These are phyloP conservation scores for Tetrapisispora iriomotensis DNA, from an alignment of 805 yeast species.

Conservation along the genomic window DNA sequence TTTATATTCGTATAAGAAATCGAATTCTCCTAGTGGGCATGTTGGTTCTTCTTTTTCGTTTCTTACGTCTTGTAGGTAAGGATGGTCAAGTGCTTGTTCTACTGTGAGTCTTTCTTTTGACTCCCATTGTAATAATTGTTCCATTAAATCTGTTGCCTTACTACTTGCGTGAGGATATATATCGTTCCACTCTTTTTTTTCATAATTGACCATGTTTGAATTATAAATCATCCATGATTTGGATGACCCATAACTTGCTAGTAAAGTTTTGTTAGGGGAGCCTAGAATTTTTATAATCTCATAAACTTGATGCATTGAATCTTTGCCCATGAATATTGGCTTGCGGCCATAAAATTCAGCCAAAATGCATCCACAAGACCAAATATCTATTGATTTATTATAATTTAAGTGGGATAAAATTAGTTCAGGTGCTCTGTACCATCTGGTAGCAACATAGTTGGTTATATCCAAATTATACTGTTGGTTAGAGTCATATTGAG, in stretches of 20 bases:
- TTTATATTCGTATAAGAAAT: constrained; percentile 54
- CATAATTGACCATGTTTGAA: constrained; percentile 29
- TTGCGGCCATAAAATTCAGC: constrained; percentile 75
- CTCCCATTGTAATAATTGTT: constrained; percentile 55
- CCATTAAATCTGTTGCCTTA: constrained; percentile 44
- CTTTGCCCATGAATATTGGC: constrained; percentile 72
- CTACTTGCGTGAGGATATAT: constrained; percentile 55
- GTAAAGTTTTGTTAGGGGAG: constrained; percentile 44
- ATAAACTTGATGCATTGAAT: constrained; percentile 58
- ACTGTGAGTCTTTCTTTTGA: constrained; percentile 45
- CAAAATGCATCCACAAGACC: constrained; percentile 90
- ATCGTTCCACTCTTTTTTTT: constrained; percentile 37
- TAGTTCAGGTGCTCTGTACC: constrained; percentile 94
- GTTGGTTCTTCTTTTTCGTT: constrained; percentile 46
- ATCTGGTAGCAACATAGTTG: constrained; percentile 84
- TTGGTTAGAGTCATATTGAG: neutral
- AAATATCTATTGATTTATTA: constrained; percentile 68
- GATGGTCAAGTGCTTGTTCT: constrained; percentile 46
- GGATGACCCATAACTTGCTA: constrained; percentile 36
- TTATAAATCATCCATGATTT: constrained; percentile 39
- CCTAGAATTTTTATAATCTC: constrained; percentile 67
- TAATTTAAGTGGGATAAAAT: constrained; percentile 52
- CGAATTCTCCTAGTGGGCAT: constrained; percentile 40
- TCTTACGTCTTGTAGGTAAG: constrained; percentile 45
- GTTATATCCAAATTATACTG: constrained; percentile 39